phyloP scores from a whole-genome alignment of 202 grass and related monocot genomes.

The Hordeum pubiflorum region DNA sequence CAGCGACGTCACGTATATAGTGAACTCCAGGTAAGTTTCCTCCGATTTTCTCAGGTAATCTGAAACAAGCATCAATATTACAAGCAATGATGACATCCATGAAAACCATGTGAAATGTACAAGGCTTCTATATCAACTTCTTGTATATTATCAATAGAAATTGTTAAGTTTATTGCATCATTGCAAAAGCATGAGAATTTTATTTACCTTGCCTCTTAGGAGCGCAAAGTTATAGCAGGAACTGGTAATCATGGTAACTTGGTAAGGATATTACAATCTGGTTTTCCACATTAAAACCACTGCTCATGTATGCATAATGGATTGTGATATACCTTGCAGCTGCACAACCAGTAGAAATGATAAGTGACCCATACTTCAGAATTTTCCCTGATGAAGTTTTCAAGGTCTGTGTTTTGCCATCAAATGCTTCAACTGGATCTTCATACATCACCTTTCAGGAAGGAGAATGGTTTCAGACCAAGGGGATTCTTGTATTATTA shows the following conservation, averaged over 20 bases:
- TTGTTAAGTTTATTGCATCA: not conserved
- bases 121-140: not conserved
- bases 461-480: constrained; percentile 10
- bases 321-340: constrained; percentile 41
- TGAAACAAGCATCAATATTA: constrained; percentile 28
- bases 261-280: not conserved
- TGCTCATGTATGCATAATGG: not conserved
- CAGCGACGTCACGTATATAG: constrained; percentile 79
- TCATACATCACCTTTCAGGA: constrained; percentile 69
- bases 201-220: not conserved
- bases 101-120: not conserved
- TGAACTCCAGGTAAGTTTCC: constrained; percentile 76
- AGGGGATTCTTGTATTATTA: not conserved
- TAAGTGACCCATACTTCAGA: constrained; percentile 94
- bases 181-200: not conserved
- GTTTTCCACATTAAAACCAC: constrained; percentile 1
- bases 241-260: not conserved
- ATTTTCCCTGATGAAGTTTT: constrained; percentile 78
- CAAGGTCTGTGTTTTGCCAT: constrained; percentile 74
- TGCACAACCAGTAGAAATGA: constrained; percentile 82
- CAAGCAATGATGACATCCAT: not conserved
- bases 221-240: not conserved
- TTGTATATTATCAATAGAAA: not conserved
- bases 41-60: constrained; percentile 85
- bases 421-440: constrained; percentile 81